Conservation (phyloP, 441 rosid genomes). For the Hura crepitans region DNA sequence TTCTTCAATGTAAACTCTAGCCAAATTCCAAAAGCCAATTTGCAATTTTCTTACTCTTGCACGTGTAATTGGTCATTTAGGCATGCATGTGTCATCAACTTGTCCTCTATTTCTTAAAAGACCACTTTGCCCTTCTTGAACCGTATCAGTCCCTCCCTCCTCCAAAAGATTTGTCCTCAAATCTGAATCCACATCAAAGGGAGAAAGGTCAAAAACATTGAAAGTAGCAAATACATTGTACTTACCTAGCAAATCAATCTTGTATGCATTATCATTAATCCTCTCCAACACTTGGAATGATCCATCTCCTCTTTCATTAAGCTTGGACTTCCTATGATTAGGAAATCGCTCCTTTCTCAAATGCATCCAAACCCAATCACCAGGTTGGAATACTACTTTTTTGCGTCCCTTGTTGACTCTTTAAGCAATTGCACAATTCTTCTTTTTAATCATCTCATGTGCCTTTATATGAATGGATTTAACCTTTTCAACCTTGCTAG, state of each 20-base stretch:
- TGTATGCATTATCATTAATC: no score
- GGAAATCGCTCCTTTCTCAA: not conserved
- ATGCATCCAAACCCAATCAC: conserved; percentile 4
- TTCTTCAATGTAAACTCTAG: no score
- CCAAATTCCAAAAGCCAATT: no score
- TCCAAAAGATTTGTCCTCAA: no score
- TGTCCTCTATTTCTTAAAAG: no score
- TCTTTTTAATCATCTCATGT: not conserved
- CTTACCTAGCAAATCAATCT: not conserved
- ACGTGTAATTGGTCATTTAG: no score
- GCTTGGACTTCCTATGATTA: not conserved
- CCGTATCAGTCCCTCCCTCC: no score
- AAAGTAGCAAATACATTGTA: not conserved
- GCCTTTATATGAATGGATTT: not conserved
- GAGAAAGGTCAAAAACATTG: not conserved
- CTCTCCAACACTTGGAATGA: not conserved
- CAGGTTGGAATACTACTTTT: not conserved
- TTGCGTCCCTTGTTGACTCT: not conserved
- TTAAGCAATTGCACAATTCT: not conserved
- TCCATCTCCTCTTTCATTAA: not conserved
- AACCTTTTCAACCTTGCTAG: not conserved
- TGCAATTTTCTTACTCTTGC: no score
- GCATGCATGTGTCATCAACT: no score
- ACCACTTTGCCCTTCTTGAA: no score
- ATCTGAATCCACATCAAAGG: not conserved